Evolutionary conservation across 352 stramenopile genomes (phyloP).

Genomic region (Peronospora farinosa): DNA sequence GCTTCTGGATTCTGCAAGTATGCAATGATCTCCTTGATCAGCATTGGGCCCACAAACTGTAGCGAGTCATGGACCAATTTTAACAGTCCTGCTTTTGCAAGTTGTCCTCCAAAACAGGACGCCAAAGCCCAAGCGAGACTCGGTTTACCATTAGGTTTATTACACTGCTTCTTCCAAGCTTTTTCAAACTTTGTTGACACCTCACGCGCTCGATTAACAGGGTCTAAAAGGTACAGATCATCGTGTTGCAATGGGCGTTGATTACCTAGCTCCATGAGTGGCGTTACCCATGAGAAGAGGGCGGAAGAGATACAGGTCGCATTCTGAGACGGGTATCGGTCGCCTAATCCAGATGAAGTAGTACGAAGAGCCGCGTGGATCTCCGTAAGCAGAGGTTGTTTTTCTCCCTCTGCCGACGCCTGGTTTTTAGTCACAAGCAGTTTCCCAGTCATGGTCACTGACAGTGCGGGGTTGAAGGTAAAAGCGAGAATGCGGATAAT

Average conservation of each 20-base stretch:
- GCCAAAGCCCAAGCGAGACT: constrained; percentile 41
- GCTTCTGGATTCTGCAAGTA: constrained; percentile 47
- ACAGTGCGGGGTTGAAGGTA: constrained; percentile 9
- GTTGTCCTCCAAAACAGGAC: constrained; percentile 42
- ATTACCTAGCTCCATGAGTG: constrained; percentile 68
- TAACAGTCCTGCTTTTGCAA: constrained; percentile 41
- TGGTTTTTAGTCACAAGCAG: constrained; percentile 22
- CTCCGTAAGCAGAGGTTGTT: constrained; percentile 24
- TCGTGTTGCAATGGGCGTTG: constrained; percentile 53
- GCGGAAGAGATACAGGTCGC: constrained; percentile 42
- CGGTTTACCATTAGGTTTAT: constrained; percentile 18
- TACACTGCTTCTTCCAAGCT: constrained; percentile 34
- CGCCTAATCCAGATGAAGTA: constrained; percentile 29
- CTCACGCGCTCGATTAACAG: constrained; percentile 35
- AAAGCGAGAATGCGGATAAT: constrained; percentile 12
- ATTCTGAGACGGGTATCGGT: constrained; percentile 52
- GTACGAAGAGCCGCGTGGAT: constrained; percentile 23
- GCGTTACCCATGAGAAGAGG: constrained; percentile 75
- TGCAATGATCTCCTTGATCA: constrained; percentile 66
- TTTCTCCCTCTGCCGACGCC: constrained; percentile 14
- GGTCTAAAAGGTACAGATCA: constrained; percentile 67
- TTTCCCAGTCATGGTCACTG: constrained; percentile 17
- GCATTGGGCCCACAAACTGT: constrained; percentile 51
- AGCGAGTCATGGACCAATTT: constrained; percentile 55
- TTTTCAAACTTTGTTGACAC: constrained; percentile 38